Evolutionary conservation across 2,329 filamentous ascomycete genomes (phyloP), one percentile per base, ranked within the genome.

Genomic region (Drechslera avenae): DNA sequence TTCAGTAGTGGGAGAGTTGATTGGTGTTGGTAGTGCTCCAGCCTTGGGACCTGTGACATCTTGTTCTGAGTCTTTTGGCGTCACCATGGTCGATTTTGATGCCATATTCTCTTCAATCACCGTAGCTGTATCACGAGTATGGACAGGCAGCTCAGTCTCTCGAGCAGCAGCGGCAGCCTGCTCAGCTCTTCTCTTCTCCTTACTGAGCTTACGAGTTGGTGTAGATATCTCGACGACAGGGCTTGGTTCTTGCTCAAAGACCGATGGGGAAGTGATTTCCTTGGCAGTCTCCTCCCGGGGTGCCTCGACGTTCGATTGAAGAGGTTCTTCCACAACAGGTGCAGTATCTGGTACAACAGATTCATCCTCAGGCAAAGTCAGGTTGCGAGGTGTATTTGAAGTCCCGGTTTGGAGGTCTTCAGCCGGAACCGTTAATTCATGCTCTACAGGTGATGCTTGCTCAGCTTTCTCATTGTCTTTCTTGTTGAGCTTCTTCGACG

Each of bases 161-260:
- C 54, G 39, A 31, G 23, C 48, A 9, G 21, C 32, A 7, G 46
- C 12, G 2, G 43, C 37, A 39, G 46, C 35, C 18, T 56, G 37
- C 39, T 62, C 56, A 12, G 63, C 66, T 52, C 78, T 77, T 60
- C 76, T 76, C 21, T 74, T 72, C 41, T 77, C 78, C 63, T 77
- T 76, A 26, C 72, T 69, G 51, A 64, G 64, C 56, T 73, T 73
- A 21, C 44, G 59, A 13, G 55, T 47, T 17, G 53, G 46, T 3
- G 30, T 8, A 16, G 48, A 41, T 23, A 10, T 18, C 13, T 17
- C 36, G 18, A 34, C 16, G 28, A 23, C n/a, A 12, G 41, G 13
- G 1, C n/a, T n/a, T n/a, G n/a, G n/a, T n/a, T n/a, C n/a, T n/a
- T n/a, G n/a, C n/a, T n/a, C n/a, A n/a, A n/a, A n/a, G n/a, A n/a